phyloP scores from a whole-genome alignment of 768 basidiomycete species.

The Pleurotus cornucopiae region DNA sequence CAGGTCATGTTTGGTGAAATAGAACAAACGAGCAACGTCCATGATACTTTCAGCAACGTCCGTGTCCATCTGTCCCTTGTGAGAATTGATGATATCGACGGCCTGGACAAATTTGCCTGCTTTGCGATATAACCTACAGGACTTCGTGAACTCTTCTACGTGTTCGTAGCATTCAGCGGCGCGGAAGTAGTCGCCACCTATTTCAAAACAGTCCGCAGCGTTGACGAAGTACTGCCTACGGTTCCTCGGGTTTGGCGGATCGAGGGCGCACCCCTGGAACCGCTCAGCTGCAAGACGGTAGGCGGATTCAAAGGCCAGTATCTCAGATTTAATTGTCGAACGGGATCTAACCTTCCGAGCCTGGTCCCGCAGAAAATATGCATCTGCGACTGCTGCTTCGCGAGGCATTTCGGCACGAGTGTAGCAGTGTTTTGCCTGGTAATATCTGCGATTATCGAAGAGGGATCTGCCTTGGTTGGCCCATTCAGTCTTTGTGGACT shows the following conservation, averaged over 20 bases:
- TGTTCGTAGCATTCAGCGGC: conserved; percentile 43
- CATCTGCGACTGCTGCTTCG: conserved; percentile 43
- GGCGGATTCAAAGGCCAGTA: conserved; percentile 21
- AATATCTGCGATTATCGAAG: conserved; percentile 39
- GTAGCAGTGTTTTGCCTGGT: conserved; percentile 53
- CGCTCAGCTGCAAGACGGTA: conserved; percentile 44
- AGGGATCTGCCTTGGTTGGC: conserved; percentile 26
- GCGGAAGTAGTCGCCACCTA: conserved; percentile 28
- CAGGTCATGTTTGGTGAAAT: conserved; percentile 31
- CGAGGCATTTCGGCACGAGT: conserved; percentile 38
- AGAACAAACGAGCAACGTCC: conserved; percentile 42
- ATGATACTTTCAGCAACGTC: conserved; percentile 31
- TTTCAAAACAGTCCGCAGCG: conserved; percentile 44
- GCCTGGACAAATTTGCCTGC: conserved; percentile 51
- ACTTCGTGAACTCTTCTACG: conserved; percentile 37
- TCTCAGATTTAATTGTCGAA: conserved; percentile 18
- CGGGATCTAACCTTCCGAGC: conserved; percentile 32
- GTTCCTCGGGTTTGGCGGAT: conserved; percentile 22
- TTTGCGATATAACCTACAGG: conserved; percentile 47
- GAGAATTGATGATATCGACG: conserved; percentile 33
- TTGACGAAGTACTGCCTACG: conserved; percentile 32
- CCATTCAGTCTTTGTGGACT: conserved; percentile 43
- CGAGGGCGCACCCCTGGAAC: conserved; percentile 38
- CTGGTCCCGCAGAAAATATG: conserved; percentile 50
- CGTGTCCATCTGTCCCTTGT: conserved; percentile 26